These are phyloP conservation scores for Ceratocystis variospora DNA, from an alignment of 2,329 filamentous ascomycete genomes.

Conservation along the genomic window DNA sequence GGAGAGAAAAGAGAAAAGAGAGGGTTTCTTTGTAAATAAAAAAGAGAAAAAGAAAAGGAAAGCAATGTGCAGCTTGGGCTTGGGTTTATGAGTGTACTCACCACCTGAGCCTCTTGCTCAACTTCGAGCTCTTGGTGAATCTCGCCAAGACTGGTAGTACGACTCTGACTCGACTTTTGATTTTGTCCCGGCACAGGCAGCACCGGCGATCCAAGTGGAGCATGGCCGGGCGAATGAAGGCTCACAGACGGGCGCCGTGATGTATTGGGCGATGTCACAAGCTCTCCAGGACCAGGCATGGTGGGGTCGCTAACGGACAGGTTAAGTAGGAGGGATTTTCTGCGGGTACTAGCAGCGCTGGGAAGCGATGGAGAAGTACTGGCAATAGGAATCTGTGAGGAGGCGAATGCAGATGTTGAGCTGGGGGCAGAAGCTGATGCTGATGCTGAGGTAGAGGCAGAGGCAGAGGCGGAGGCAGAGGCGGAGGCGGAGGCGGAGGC, in stretches of 20 bases:
- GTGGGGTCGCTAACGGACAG: constrained; percentile 58
- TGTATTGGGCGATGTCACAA: constrained; percentile 33
- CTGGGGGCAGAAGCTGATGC: constrained; percentile 15
- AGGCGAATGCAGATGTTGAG: constrained; percentile 15
- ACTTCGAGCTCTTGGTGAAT: constrained; percentile 67
- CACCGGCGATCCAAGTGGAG: not conserved
- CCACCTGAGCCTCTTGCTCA: constrained; percentile 66
- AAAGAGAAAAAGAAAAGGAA: too few species aligned
- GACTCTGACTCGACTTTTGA: constrained; percentile 44
- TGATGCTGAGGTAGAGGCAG: not conserved
- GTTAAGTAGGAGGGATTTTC: constrained; percentile 58
- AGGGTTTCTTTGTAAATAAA: too few species aligned
- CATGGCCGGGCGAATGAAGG: constrained; percentile 5
- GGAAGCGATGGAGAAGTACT: not conserved
- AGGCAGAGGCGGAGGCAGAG: not conserved
- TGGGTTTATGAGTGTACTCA: constrained; percentile 28
- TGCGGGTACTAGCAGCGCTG: constrained; percentile 31
- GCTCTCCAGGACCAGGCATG: constrained; percentile 54
- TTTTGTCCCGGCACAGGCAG: constrained; percentile 26
- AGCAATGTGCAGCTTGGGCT: too few species aligned
- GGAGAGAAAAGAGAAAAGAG: too few species aligned
- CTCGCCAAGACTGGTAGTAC: constrained; percentile 59
- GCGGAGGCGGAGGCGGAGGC: constrained; percentile 6
- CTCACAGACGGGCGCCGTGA: constrained; percentile 21
- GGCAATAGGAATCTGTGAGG: not conserved